A percentile compares a stretch with the other conserved stretches of the same genome.
Evolutionary conservation across 2,329 filamentous ascomycete genomes (phyloP).

Genomic region (Elsinoe fawcettii): DNA sequence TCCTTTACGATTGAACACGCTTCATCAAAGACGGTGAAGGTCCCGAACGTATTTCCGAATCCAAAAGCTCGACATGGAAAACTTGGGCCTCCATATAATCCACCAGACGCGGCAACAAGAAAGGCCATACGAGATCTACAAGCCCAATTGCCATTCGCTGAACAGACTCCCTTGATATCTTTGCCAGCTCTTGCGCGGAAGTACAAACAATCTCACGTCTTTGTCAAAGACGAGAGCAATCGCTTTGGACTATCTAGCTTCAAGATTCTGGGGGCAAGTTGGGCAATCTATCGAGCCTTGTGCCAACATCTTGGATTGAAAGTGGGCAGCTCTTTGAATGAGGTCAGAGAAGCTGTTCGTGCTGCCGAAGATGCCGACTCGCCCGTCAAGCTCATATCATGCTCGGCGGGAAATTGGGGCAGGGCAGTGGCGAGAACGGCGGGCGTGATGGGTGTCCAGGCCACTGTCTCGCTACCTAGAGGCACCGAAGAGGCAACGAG

Average conservation of each 20-base stretch:
- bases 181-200: conserved; percentile 50
- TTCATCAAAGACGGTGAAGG: not conserved
- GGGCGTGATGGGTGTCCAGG: conserved; percentile 47
- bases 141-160: conserved; percentile 48
- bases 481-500: conserved; percentile 50
- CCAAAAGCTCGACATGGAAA: not conserved
- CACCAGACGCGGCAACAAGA: not conserved
- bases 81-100: not conserved
- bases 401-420: conserved; percentile 72
- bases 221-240: conserved; percentile 63
- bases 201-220: conserved; percentile 50
- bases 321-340: conserved; percentile 36
- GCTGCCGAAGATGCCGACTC: conserved; percentile 18
- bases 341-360: conserved; percentile 30
- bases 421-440: conserved; percentile 65
- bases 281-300: conserved; percentile 58
- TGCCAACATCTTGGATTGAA: conserved; percentile 38
- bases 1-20: not conserved
- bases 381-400: conserved; percentile 48
- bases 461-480: conserved; percentile 55
- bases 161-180: conserved; percentile 46
- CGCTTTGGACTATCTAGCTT: conserved; percentile 65
- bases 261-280: conserved; percentile 74
- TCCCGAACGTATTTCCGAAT: not conserved
- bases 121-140: conserved; percentile 43